Evolutionary conservation across 225 moss, liverwort and hornwort species (phyloP), one percentile per base, ranked within the genome.

Genomic region (Straminergon stramineum): DNA sequence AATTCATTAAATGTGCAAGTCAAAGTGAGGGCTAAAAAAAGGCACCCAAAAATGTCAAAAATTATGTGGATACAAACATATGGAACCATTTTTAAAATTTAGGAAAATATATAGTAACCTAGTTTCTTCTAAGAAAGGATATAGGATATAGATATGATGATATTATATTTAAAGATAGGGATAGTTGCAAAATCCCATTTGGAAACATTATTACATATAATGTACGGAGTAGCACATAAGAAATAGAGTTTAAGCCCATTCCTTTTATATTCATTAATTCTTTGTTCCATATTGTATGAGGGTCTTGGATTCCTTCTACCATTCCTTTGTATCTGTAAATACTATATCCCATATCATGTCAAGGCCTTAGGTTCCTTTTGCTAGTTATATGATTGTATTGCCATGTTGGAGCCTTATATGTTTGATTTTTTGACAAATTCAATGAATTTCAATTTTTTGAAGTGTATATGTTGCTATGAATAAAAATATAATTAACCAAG

Each of bases 171-270:
- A 21, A 64, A 68, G 12, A 68, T n/a, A 37, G 10, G 1, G 11
- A 22, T 21, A 68, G 7, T 68, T 68, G 21, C 7, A 12, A 21
- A 68, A n/a, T 0, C 21, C 4, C 2, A 5, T n/a, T 13, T 21
- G 6, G 21, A 2, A 2, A 21, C 4, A n/a, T 68, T 37, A 37
- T n/a, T 21, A 4, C 2, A 37, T 68, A 11, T 21, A 19, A 37
- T 68, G 21, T n/a, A n/a, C n/a, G n/a, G n/a, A n/a, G n/a, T 68
- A 66, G 10, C 5, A 35, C 35, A 66, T 18, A 19, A 66, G 2
- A 10, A 10, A 68, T 22, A 37, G n/a, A 12, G n/a, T n/a, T n/a
- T 0, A 68, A 0, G 2, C 4, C 11, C 1, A 21, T 12, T 37
- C 4, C 6, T 21, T 15, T 37, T 21, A 11, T 37, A 20, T 68